phyloP scores from a whole-genome alignment of 306 rosid species.

The Cercis canadensis region DNA sequence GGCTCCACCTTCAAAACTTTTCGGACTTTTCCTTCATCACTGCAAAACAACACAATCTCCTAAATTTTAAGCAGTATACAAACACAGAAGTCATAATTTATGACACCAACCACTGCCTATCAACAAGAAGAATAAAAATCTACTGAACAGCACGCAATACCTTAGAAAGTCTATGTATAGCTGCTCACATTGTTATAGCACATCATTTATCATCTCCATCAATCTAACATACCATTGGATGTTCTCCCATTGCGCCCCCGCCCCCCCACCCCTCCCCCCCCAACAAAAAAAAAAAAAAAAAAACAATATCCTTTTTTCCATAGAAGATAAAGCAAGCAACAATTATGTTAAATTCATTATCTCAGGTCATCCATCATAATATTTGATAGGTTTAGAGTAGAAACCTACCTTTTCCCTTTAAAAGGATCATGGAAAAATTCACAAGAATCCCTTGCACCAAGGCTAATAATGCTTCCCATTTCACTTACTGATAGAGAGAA shows the following conservation, averaged over 20 bases:
- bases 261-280: background rate
- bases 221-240: slow-evolving; percentile 10
- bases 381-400: background rate
- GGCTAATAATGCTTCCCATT: slow-evolving; percentile 79
- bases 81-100: slow-evolving; percentile 14
- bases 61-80: slow-evolving; percentile 12
- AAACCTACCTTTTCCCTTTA: slow-evolving; percentile 70
- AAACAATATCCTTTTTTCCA: too few relatives aligned
- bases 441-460: slow-evolving; percentile 69
- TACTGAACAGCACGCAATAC: slow-evolving; percentile 7
- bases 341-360: slow-evolving; percentile 10
- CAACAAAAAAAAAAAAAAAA: too few relatives aligned
- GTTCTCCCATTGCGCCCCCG: background rate
- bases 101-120: background rate
- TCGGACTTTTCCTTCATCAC: slow-evolving; percentile 92
- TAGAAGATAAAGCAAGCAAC: background rate
- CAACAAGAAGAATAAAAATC: slow-evolving; percentile 15
- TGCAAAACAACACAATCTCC: slow-evolving; percentile 50
- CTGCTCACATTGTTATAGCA: background rate
- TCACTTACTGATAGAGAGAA: slow-evolving; percentile 83
- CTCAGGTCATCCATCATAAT: background rate
- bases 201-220: background rate
- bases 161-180: slow-evolving; percentile 1
- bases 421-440: slow-evolving; percentile 80
- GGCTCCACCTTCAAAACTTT: slow-evolving; percentile 93